Conservation (phyloP, 768 basidiomycete species). For the Tricholoma hemisulphureum region DNA sequence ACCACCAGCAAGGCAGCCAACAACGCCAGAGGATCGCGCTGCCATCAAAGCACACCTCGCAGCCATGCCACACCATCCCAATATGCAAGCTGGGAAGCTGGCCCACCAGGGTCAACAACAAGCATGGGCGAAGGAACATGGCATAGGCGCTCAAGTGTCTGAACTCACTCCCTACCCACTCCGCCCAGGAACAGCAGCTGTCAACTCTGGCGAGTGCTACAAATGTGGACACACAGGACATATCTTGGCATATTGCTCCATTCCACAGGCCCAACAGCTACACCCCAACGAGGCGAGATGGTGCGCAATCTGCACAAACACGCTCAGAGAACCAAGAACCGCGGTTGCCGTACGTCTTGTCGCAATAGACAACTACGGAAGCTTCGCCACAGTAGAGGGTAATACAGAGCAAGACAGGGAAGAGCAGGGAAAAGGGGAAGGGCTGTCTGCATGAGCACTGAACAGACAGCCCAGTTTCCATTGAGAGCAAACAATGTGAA, state of each 20-base stretch:
- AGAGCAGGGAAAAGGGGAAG: no score
- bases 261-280: background rate
- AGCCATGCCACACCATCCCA: background rate
- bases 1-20: no score
- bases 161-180: background rate
- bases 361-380: no score
- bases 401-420: no score
- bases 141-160: no score
- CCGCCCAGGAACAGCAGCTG: background rate
- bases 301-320: conserved; percentile 1
- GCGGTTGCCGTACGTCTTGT: no score
- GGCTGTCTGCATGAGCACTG: no score
- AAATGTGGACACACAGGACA: conserved; percentile 3
- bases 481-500: no score
- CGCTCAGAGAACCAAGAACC: background rate
- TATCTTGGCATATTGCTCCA: background rate
- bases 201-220: background rate
- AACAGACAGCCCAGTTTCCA: no score
- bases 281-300: background rate
- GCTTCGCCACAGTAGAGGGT: no score
- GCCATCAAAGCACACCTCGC: background rate
- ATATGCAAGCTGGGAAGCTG: background rate
- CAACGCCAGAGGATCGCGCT: background rate
- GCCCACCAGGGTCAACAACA: no score
- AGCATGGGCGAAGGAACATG: no score